Evolutionary conservation across 2,329 filamentous ascomycete genomes (phyloP).

Genomic region (Talaromyces sp.): DNA sequence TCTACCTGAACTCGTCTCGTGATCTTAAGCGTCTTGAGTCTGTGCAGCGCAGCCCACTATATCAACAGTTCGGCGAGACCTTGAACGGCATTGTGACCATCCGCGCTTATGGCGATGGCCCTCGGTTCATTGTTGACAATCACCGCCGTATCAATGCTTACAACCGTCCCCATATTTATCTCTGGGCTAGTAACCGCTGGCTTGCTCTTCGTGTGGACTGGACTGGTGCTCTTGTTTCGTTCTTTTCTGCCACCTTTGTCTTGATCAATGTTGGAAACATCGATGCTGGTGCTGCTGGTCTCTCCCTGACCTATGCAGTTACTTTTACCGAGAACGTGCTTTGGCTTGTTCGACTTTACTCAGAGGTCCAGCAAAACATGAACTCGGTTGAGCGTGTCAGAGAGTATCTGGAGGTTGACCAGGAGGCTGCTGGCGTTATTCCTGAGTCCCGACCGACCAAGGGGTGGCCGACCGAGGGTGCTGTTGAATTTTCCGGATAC

Average conservation of each 20-base stretch:
- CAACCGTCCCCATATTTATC: conserved; percentile 88
- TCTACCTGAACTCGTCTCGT: conserved; percentile 90
- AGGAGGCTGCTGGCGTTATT: conserved; percentile 79
- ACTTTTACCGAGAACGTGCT: conserved; percentile 96
- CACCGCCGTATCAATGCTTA: conserved; percentile 85
- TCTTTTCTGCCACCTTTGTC: conserved; percentile 91
- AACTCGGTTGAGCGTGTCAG: conserved; percentile 97
- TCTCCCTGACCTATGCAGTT: conserved; percentile 93
- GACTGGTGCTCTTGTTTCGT: conserved; percentile 86
- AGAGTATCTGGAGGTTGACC: conserved; percentile 94
- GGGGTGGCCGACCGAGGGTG: conserved; percentile 83
- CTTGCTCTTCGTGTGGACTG: conserved; percentile 89
- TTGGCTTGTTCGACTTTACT: conserved; percentile 93
- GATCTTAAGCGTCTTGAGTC: conserved; percentile 95
- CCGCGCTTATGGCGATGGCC: conserved; percentile 90
- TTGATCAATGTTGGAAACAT: conserved; percentile 79
- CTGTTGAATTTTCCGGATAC: conserved; percentile 86
- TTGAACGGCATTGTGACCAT: conserved; percentile 94
- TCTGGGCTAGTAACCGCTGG: conserved; percentile 98
- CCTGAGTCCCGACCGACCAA: conserved; percentile 74
- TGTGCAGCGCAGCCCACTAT: conserved; percentile 88
- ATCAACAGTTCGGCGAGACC: conserved; percentile 97
- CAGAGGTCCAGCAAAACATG: conserved; percentile 98
- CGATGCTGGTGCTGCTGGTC: conserved; percentile 86
- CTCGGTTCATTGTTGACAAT: conserved; percentile 91